Evolutionary conservation across 1,284 basidiomycete species (phyloP), one percentile per base, ranked within the genome.

Genomic region (Phlebopus sp.): DNA sequence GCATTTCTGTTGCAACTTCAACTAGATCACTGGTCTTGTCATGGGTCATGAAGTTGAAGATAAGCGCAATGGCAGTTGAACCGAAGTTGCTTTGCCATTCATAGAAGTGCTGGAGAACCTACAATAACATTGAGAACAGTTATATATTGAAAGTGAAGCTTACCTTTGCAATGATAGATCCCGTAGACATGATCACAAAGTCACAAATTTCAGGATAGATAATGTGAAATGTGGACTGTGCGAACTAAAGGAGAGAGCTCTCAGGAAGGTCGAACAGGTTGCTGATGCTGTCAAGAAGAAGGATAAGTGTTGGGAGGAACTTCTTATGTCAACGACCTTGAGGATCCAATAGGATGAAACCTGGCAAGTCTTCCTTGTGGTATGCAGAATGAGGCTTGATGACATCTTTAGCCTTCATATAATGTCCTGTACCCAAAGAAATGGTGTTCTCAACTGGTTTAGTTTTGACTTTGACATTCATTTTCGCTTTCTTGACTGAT

Each of bases 1-100:
- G 34, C 34, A 36, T 36, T 18, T 2, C 34, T 0, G n/a, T 36
- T 15, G n/a, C 34, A 36, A 36, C 17, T 8, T 36, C 6, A 4
- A 36, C 34, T 5, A 18, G 14, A 36, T 36, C 34, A 5, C 34
- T 36, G 2, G 15, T 36, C 34, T 36, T 36, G 15, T 36, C 15
- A 8, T 36, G 34, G 34, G 31, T 14, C 42, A 25, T 17, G 17
- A 46, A 46, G 21, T 40, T 23, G 15, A 39, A 2, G 2, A 46
- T 31, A 0, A 46, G 45, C 1, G 30, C 18, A 6, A 46, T 29
- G 9, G 29, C 18, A 5, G 45, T 46, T 1, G 37, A 46, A 18
- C 45, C 4, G 17, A 46, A 41, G 38, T 46, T 46, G 29, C 30
- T 46, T 11, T n/a, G 14, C 45, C 45, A 46, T 17, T 21, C 38